phyloP scores from a whole-genome alignment of 2,329 filamentous ascomycete genomes.

The Rhinocladiella mackenziei region DNA sequence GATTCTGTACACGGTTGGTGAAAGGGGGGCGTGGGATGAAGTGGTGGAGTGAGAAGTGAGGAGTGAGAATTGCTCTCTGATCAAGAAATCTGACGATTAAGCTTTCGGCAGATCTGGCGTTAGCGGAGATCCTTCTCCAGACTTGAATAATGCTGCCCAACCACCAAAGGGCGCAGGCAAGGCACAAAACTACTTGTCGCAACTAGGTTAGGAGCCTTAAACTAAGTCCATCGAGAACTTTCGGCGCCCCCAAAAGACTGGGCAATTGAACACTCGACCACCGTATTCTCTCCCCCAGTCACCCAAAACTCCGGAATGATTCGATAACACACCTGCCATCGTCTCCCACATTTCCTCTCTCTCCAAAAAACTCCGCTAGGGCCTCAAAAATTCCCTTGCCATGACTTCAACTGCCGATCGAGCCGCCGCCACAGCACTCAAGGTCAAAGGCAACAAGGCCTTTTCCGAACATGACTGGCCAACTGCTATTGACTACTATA shows the following conservation, averaged over 20 bases:
- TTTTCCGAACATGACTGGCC: slow-evolving; percentile 86
- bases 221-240: slow-evolving; percentile 11
- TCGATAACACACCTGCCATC: slow-evolving; percentile 10
- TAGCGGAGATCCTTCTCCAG: slow-evolving; percentile 8
- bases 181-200: too few species aligned
- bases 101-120: slow-evolving; percentile 15
- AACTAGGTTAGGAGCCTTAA: not conserved
- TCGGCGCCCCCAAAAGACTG: slow-evolving; percentile 4
- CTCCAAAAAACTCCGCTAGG: slow-evolving; percentile 1
- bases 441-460: slow-evolving; percentile 91
- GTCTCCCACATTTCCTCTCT: not conserved
- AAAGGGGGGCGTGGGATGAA: too few species aligned
- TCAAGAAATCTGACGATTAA: slow-evolving; percentile 5
- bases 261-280: slow-evolving; percentile 15
- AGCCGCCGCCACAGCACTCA: slow-evolving; percentile 75
- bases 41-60: not conserved
- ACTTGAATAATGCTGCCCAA: too few species aligned
- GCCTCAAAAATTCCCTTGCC: slow-evolving; percentile 5
- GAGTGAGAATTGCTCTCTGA: not conserved
- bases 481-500: slow-evolving; percentile 75
- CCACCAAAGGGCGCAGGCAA: slow-evolving; percentile 2
- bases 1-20: too few species aligned
- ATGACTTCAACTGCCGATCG: slow-evolving; percentile 43
- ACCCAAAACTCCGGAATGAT: slow-evolving; percentile 8
- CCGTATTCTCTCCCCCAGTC: not conserved